Evolutionary conservation across 1,284 basidiomycete genomes (phyloP).

Genomic region (Microbotryum saponariae): DNA sequence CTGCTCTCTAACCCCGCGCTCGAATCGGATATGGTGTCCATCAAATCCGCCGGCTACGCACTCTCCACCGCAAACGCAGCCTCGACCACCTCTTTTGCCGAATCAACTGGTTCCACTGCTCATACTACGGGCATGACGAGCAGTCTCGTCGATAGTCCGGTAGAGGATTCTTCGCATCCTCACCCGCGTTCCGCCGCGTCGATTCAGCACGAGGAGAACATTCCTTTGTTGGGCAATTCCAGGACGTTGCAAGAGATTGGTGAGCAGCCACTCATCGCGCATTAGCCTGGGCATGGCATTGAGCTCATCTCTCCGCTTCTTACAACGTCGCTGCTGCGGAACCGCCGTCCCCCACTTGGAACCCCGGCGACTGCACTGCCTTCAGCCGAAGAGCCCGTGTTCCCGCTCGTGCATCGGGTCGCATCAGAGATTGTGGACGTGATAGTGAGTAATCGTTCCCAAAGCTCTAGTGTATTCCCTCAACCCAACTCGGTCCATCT

Average conservation of each 20-base stretch:
- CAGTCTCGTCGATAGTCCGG: no score
- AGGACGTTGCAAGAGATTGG: no score
- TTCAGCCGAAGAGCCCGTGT: conserved; percentile 15
- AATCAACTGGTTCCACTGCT: no score
- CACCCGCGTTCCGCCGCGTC: no score
- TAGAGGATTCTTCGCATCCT: no score
- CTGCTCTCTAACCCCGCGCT: not conserved
- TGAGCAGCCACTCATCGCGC: no score
- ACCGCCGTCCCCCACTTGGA: no score
- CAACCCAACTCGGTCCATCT: not conserved
- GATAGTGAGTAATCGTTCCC: not conserved
- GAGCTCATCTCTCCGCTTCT: not conserved
- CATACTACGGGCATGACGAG: no score
- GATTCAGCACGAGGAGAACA: no score
- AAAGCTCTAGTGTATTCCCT: not conserved
- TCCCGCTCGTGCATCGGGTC: conserved; percentile 23
- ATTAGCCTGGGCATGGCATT: not conserved
- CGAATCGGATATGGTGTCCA: no score
- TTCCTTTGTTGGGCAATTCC: no score
- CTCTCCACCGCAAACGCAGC: conserved; percentile 9
- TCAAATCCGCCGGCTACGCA: not conserved
- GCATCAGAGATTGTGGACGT: conserved; percentile 8
- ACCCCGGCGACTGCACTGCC: not conserved
- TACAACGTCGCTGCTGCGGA: not conserved
- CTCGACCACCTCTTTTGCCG: not conserved